phyloP scores from a whole-genome alignment of 2,329 filamentous ascomycete species.

The Fusarium haematococcum region DNA sequence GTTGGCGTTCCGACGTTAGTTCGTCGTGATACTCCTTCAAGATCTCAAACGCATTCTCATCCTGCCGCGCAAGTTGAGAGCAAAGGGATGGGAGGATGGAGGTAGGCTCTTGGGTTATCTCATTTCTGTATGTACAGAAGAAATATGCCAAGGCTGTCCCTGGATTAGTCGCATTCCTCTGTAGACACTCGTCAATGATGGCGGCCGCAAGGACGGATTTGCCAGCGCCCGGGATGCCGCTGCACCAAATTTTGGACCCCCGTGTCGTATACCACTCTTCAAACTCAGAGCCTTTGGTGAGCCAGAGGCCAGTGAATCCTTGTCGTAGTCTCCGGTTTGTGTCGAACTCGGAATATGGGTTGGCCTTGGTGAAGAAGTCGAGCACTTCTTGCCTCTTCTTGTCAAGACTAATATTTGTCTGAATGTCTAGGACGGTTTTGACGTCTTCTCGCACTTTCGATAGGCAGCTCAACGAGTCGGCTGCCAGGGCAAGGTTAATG shows the following conservation, averaged over 20 bases:
- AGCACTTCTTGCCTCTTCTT: not conserved
- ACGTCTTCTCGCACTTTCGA: too few relatives aligned
- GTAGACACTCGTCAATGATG: constrained; percentile 3
- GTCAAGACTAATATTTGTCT: too few relatives aligned
- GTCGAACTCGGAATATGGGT: not conserved
- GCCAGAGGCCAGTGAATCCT: constrained; percentile 6
- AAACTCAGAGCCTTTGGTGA: not conserved
- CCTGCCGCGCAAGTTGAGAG: constrained; percentile 6
- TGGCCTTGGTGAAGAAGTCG: constrained; percentile 3
- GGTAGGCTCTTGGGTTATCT: rapidly evolving
- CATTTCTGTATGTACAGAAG: constrained; percentile 4
- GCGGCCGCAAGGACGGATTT: constrained; percentile 11
- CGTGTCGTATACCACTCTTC: not conserved
- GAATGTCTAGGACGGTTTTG: too few relatives aligned
- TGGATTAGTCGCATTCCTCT: not conserved
- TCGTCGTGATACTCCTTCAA: constrained; percentile 3
- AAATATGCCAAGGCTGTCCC: constrained; percentile 3
- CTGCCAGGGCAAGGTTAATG: too few relatives aligned
- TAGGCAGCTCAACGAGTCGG: too few relatives aligned
- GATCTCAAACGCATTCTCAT: not conserved
- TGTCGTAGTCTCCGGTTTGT: not conserved
- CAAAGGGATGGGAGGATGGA: not conserved
- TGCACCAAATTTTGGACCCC: not conserved
- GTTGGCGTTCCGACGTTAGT: not conserved
- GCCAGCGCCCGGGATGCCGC: constrained; percentile 19